These are phyloP conservation scores for Candida mattraensis DNA, from an alignment of 805 yeast species.

Conservation along the genomic window DNA sequence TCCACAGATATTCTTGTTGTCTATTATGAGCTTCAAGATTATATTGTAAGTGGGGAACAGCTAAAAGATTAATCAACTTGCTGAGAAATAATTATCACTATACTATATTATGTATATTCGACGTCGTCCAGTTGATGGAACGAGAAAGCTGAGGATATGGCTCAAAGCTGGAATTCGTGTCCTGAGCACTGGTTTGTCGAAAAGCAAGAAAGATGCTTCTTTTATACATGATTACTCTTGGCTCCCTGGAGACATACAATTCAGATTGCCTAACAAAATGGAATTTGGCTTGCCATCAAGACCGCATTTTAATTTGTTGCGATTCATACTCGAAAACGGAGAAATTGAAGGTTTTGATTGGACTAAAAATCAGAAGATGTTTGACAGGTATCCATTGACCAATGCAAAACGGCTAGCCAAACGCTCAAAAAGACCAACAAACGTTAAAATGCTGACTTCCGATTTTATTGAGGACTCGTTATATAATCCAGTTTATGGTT, in stretches of 20 bases:
- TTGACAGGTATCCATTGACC: constrained; percentile 45
- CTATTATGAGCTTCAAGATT: too few relatives aligned
- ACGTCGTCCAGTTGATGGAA: constrained; percentile 5
- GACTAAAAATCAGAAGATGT: constrained; percentile 34
- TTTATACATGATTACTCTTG: constrained; percentile 37
- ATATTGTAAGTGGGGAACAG: background rate
- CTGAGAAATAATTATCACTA: too few relatives aligned
- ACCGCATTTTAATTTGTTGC: constrained; percentile 26
- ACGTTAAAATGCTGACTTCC: constrained; percentile 67
- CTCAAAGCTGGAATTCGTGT: constrained; percentile 1
- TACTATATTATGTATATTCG: background rate
- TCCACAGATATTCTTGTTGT: too few relatives aligned
- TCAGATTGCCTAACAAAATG: constrained; percentile 27
- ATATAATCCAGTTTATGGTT: constrained; percentile 81
- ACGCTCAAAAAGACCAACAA: constrained; percentile 50
- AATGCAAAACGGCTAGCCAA: constrained; percentile 36
- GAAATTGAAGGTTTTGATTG: constrained; percentile 37
- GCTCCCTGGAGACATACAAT: constrained; percentile 31
- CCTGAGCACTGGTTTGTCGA: constrained; percentile 1
- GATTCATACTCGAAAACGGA: constrained; percentile 32
- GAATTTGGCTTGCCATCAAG: constrained; percentile 20
- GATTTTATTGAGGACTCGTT: constrained; percentile 85
- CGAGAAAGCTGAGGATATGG: constrained; percentile 5
- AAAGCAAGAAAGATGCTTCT: constrained; percentile 11
- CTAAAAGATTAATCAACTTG: too few relatives aligned